Percentiles rank a stretch among this genome's conserved stretches.
Evolutionary conservation across 345 rosid genomes (phyloP).

Genomic region (Gynandropsis gynandra): DNA sequence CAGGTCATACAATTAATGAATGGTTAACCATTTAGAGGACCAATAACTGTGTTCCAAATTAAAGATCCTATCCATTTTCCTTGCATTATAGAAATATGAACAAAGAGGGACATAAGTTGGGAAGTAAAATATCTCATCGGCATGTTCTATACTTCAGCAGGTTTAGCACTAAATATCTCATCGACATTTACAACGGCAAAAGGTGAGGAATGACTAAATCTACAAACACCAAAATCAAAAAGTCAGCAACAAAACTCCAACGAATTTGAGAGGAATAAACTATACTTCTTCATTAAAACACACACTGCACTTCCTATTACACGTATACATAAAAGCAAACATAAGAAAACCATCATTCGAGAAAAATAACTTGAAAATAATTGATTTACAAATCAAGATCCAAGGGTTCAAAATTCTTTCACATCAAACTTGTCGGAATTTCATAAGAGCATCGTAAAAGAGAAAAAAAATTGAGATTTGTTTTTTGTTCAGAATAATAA

Average conservation of each 20-base stretch:
- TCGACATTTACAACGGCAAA: slow-evolving; percentile 80
- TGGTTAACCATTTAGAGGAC: slow-evolving; percentile 92
- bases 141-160: slow-evolving; percentile 80
- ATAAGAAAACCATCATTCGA: not conserved
- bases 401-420: not conserved
- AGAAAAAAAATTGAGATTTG: no score
- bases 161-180: slow-evolving; percentile 71
- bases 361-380: not conserved
- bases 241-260: not conserved
- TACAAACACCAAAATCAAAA: slow-evolving; percentile 20
- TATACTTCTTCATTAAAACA: not conserved
- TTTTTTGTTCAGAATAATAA: not conserved
- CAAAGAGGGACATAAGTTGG: not conserved
- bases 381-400: slow-evolving; percentile 4
- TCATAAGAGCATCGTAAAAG: not conserved
- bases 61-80: slow-evolving; percentile 83
- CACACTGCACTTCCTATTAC: not conserved
- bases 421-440: not conserved
- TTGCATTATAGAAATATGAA: slow-evolving; percentile 47
- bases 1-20: no score
- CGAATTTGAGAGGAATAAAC: not conserved
- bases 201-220: slow-evolving; percentile 65
- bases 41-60: slow-evolving; percentile 51
- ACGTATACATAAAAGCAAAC: not conserved
- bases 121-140: slow-evolving; percentile 36